Evolutionary conservation across 495 filamentous ascomycete species (phyloP), one percentile per base, ranked within the genome.

Genomic region (Thozetella sp.): DNA sequence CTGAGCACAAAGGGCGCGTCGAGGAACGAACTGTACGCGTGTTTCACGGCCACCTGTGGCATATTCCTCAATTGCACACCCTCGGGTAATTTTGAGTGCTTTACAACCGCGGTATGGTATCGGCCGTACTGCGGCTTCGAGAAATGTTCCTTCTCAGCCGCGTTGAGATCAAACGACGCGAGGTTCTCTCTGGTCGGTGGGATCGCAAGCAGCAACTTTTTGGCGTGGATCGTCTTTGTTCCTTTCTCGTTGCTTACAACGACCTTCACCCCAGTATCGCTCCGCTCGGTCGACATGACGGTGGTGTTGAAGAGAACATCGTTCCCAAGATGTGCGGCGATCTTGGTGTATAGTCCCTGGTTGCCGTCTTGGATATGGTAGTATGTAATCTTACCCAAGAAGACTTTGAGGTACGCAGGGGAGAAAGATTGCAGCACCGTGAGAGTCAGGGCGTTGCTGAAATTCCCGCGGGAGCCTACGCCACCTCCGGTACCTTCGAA

Each of bases 401-500:
- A 59, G 26, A 56, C 68, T 25, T 69, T 67, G 10, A 67, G 60
- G 61, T 72, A 72, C 12, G 64, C 60, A 19, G 69, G 67, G n/a
- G 63, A 60, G 59, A 81, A 78, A 51, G 60, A 58, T 55, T 76
- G 69, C 27, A 78, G 55, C 1, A 66, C 65, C 24, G 68, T 74
- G 51, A 80, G 63, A 1, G 72, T 75, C 20, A 74, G 60, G 1
- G 67, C 53, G 20, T 72, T 61, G 34, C 65, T 61, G 54, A 80
- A 72, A 40, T 76, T 68, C 12, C 73, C 75, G 3, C 73, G 62
- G 1, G 63, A 57, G 1, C 52, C 61, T 2, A 67, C 72, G 2
- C 71, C 64, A 24, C 67, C 73, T 19, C 72, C 73, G 0, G 58
- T 58, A 2, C 37, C 46, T 1, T 55, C 19, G 24, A 54, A 63